Conservation (phyloP, 345 rosid species). For the Erodium maritimum region DNA sequence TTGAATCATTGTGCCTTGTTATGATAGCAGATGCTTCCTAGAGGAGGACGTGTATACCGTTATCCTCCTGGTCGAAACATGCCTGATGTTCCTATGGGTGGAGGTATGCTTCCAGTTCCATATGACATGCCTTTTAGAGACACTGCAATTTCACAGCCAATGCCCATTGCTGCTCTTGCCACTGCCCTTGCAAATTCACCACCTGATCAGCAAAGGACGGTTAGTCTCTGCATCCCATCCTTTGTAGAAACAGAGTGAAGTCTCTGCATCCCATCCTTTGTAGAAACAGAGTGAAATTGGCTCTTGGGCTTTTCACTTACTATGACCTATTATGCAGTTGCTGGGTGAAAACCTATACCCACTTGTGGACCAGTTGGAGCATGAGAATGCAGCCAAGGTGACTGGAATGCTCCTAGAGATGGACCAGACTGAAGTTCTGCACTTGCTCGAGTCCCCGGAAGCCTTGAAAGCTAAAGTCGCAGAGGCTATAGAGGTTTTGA, state of each 20-base stretch:
- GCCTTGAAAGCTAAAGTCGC: conserved; percentile 9
- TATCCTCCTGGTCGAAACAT: conserved; percentile 7
- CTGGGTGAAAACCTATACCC: conserved; percentile 13
- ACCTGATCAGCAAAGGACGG: conserved; percentile 68
- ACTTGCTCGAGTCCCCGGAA: neutral
- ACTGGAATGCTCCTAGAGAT: conserved; percentile 17
- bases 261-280: too few relatives aligned
- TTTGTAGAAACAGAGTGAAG: too few relatives aligned
- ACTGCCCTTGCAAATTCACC: conserved; percentile 56
- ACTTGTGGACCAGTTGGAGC: conserved; percentile 12
- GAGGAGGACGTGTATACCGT: conserved; percentile 4
- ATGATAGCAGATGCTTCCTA: conserved; percentile 12
- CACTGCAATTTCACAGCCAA: conserved; percentile 34
- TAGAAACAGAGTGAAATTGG: neutral
- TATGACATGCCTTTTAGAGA: conserved; percentile 32
- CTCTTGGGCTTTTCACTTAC: neutral
- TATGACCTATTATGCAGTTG: neutral
- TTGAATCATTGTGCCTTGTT: neutral
- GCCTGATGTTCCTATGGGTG: conserved; percentile 10
- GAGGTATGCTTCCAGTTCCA: conserved; percentile 30
- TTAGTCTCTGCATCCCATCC: conserved; percentile 20
- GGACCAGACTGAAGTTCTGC: conserved; percentile 12
- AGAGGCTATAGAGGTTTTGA: conserved; percentile 9
- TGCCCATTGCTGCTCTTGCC: conserved; percentile 48
- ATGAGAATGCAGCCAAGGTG: conserved; percentile 12